Conservation (phyloP, 176 grass and related monocot species). For the Oryza australiensis region DNA sequence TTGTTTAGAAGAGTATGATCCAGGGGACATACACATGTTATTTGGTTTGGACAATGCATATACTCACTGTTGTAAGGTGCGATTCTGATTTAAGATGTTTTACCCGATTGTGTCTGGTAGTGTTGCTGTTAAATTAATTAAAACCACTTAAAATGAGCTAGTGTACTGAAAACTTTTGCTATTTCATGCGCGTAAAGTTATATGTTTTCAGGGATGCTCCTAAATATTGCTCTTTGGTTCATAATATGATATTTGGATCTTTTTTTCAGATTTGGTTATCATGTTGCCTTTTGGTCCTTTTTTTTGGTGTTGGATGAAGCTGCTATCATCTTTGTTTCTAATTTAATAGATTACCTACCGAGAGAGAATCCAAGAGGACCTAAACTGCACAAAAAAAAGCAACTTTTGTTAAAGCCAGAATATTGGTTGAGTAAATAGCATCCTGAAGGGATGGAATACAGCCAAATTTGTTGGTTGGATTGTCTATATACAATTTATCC, state of each 20-base stretch:
- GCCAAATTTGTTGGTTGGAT: background rate
- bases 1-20: background rate
- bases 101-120: background rate
- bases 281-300: background rate
- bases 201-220: background rate
- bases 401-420: constrained; percentile 7
- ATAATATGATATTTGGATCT: background rate
- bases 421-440: background rate
- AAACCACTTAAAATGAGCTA: background rate
- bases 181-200: background rate
- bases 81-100: background rate
- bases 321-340: background rate
- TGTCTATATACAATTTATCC: constrained; percentile 2
- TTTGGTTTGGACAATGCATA: constrained; percentile 5
- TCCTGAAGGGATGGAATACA: background rate
- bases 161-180: background rate
- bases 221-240: background rate
- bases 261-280: background rate
- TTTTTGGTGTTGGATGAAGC: background rate
- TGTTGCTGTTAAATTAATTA: background rate
- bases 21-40: background rate
- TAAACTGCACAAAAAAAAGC: constrained; percentile 11
- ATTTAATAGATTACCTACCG: constrained; percentile 32
- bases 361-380: background rate
- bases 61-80: background rate